These are phyloP conservation scores for Oryza brachyantha DNA, from an alignment of 176 grass and related monocot species.

Conservation along the genomic window DNA sequence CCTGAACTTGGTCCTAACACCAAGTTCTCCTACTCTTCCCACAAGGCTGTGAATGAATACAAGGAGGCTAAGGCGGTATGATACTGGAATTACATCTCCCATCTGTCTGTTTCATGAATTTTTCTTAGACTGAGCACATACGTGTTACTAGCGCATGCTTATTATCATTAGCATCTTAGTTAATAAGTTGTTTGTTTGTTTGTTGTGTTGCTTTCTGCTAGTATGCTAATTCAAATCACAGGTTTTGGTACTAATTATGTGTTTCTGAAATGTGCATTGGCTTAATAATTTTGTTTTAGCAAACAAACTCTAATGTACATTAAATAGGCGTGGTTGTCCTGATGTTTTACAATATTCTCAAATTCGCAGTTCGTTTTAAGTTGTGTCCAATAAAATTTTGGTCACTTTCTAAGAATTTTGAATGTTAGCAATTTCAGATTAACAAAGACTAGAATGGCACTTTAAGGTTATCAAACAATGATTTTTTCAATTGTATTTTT, in stretches of 20 bases:
- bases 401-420: not conserved
- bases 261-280: not conserved
- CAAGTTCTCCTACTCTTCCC: conserved; percentile 83
- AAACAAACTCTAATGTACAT: not conserved
- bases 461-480: not conserved
- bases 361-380: not conserved
- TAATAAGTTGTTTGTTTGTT: not conserved
- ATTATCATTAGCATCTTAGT: not conserved
- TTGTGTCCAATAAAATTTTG: not conserved
- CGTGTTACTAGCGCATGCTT: not conserved
- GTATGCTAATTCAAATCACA: not conserved
- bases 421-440: not conserved
- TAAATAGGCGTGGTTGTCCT: not conserved
- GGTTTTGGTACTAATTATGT: not conserved
- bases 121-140: not conserved
- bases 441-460: not conserved
- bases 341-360: not conserved
- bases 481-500: not conserved
- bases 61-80: conserved; percentile 89
- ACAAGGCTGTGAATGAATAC: conserved; percentile 85
- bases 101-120: not conserved
- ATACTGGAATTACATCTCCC: not conserved
- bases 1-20: conserved; percentile 76
- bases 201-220: not conserved
- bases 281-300: not conserved